Base-by-base conservation (phyloP, 805 yeast species). In the Saturnispora sekii region DNA sequence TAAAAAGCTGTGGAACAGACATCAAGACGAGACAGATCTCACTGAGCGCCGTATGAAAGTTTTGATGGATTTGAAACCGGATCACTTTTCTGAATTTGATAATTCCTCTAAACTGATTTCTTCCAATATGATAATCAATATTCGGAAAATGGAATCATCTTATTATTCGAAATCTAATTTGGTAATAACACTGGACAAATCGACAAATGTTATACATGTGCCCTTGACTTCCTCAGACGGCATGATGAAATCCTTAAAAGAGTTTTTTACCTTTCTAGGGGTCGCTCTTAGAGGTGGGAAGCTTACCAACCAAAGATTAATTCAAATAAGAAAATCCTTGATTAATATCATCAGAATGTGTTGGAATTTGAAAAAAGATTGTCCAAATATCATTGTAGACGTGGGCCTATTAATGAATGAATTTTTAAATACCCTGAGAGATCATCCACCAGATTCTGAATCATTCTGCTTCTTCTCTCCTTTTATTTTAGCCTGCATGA, bases 301-400 rank as follows among this genome's bases (percentile, higher is more conserved):
- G 3, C 35, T 47, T 2, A 28, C 8, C 5, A 31, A 35, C 2
- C 43, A 45, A 1, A 37, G 41, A 2, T 41, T 54, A 5, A 39
- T 32, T 6, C 44, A 49, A 35, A n/a, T 60, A 1, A 48, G 64
- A 35, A 55, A 53, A 35, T 40, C 51, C 6, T 51, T 58, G 32
- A 58, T 61, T 6, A 45, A 55, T 26, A 14, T 60, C 16, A 29
- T 55, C 5, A 59, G 56, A 41, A 36, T 60, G n/a, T 28, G 51
- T 2, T 59, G 61, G 58, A 53, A 49, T 29, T 29, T 58, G 10
- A 46, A 48, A 29, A 35, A 31, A 1, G 44, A 45, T 35, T 48
- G 43, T 21, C 10, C 32, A 1, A 36, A 17, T 2, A 50, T 50
- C 12, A 31, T 61, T 10, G 38, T 46, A 4, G 35, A 38, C 17